These are phyloP conservation scores for Cicer pinnatifidum DNA, from an alignment of 306 rosid genomes.

Conservation along the genomic window DNA sequence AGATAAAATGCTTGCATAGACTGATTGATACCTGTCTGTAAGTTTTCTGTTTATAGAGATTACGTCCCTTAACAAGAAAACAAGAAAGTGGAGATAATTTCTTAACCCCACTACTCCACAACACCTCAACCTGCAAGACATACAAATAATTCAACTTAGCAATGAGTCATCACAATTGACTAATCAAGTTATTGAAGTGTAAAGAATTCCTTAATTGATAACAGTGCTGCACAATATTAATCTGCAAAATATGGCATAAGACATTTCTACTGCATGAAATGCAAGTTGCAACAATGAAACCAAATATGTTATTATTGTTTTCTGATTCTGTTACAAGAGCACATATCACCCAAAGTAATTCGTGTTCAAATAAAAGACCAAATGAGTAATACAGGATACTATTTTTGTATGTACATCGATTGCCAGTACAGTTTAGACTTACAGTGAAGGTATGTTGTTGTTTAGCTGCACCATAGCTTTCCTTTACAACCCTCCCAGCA, in stretches of 20 bases:
- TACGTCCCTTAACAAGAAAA: conserved; percentile 84
- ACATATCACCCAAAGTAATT: conserved; percentile 28
- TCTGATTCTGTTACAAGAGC: conserved; percentile 16
- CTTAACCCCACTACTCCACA: conserved; percentile 74
- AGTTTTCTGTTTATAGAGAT: conserved; percentile 76
- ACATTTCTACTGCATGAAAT: conserved; percentile 22
- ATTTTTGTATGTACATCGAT: background rate
- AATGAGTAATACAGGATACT: conserved; percentile 6
- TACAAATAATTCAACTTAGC: conserved; percentile 30
- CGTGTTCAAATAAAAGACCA: conserved; percentile 34
- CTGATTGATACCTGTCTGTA: conserved; percentile 66
- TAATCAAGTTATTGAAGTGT: conserved; percentile 1
- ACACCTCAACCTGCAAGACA: conserved; percentile 68
- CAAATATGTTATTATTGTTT: conserved; percentile 32
- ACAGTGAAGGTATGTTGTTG: conserved; percentile 91
- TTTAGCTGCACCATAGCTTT: conserved; percentile 81
- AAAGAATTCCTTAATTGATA: conserved; percentile 21
- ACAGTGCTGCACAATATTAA: conserved; percentile 13
- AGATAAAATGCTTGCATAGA: background rate
- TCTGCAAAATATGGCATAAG: conserved; percentile 21
- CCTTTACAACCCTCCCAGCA: conserved; percentile 80
- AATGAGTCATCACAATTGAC: conserved; percentile 32
- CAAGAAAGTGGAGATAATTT: conserved; percentile 65
- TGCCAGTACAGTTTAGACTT: conserved; percentile 41
- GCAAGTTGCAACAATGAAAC: conserved; percentile 26